Evolutionary conservation across 2,329 filamentous ascomycete species (phyloP), one percentile per base, ranked within the genome.

Genomic region (Albophoma yamanashiensis): DNA sequence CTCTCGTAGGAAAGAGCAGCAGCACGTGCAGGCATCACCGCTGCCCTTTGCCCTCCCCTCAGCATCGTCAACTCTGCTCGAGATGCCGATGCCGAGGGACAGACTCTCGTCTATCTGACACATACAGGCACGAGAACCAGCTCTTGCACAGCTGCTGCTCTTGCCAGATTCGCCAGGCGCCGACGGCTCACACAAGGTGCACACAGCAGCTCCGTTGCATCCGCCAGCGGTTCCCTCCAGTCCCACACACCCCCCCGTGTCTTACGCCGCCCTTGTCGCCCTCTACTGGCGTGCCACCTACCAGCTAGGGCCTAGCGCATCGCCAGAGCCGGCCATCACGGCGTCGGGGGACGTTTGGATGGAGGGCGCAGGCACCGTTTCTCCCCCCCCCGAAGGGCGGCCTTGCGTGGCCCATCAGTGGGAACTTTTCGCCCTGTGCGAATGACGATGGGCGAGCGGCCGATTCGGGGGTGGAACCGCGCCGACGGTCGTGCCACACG

Each of bases 271-370:
- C 50, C 22, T 12, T 2, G n/a, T 25, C 59, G 36, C 57, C 58
- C 50, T 36, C 57, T 4, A 43, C 17, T 20, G 7, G 62, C 61
- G 60, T 65, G 61, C 59, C 62, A 65, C 64, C 65, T 66, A 64
- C 65, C 64, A 57, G 55, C 59, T 59, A 60, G 22, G 65, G 65
- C 59, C 60, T 66, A 65, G 65, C 62, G 65, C 45, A 57, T 55
- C 57, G 55, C 55, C 45, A 25, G 45, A 47, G 60, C 45, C 14
- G 45, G 22, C 22, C 53, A 27, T 31, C 27, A 36, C 22, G 56
- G 27, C 42, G 39, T 27, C 15, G 22, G 27, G 34, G 43, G n/a
- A 45, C 42, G 42, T 45, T 45, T 22, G 42, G 17, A 17, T 14
- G 45, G 12, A 27, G 22, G 45, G 25, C 45, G 45, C 25, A 43